Evolutionary conservation across 73 alveolate genomes (phyloP), one percentile per base, ranked within the genome.

Genomic region (Stentor roeselii): DNA sequence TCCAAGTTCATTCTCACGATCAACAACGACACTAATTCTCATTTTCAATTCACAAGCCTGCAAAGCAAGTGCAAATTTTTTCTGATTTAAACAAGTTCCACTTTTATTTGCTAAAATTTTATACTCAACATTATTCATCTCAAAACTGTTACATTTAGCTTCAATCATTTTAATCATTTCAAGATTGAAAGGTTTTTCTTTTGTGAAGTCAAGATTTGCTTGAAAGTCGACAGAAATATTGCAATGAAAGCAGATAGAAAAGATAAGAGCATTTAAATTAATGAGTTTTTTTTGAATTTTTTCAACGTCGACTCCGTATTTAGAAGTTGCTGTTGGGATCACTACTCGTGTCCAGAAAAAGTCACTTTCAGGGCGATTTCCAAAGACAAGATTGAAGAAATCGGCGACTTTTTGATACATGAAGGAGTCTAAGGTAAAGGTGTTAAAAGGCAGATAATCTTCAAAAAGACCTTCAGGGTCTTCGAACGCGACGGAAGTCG

Each of bases 41-140:
- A 90, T 40, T 77, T 84, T 87, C 86, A 88, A 77, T 37, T 88
- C 84, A 60, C 90, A 82, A 67, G 93, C 82, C 60, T 88, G 75
- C 14, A 91, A 61, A 1, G 96, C 93, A 32, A 59, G 59, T 34
- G 86, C 93, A 3, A 38, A 58, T 11, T 84, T 59, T 3, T 89
- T 91, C 35, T 59, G 77, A 11, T 39, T 42, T 42, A 84, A 60
- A 75, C 21, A 50, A 50, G 6, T 11, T 21, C 21, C 30, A 50
- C 76, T 86, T 59, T 91, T 88, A 38, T 91, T 88, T 2, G 92
- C 87, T 2, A 88, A 61, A 21, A 82, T 75, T 82, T 78, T 84
- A 60, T 77, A 90, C 3, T 90, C 90, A 32, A 91, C 59, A 39
- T 84, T 83, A 42, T 92, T 77, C 84, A 91, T 30, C 1, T 84